Conservation (phyloP, 1,139 yeast genomes). For the Yamadazyma dendronema region DNA sequence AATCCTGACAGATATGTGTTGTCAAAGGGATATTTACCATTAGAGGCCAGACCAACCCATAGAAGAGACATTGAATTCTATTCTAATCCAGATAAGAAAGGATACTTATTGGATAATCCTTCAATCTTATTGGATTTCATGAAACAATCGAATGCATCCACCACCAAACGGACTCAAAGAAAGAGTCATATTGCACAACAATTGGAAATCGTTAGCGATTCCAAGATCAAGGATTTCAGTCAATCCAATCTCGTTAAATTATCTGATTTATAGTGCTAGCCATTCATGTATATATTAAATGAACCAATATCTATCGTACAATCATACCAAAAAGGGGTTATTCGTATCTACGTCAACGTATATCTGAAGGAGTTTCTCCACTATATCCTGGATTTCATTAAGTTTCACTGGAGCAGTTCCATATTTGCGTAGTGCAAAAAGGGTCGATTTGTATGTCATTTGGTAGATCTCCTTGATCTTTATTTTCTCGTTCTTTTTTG, state of each 20-base stretch:
- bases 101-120: conserved; percentile 57
- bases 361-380: conserved; percentile 35
- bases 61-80: conserved; percentile 80
- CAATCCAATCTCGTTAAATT: conserved; percentile 13
- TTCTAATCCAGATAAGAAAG: conserved; percentile 68
- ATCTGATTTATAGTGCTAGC: conserved; percentile 19
- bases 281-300: conserved; percentile 9
- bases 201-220: conserved; percentile 33
- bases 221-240: conserved; percentile 19
- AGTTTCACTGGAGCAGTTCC: conserved; percentile 19
- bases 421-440: conserved; percentile 41
- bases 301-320: no score
- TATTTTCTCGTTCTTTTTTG: conserved; percentile 30
- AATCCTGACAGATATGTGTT: conserved; percentile 68
- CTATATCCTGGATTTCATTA: conserved; percentile 36
- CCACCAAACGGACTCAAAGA: conserved; percentile 18
- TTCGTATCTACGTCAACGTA: conserved; percentile 30
- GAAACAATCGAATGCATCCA: conserved; percentile 18
- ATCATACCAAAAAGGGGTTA: conserved; percentile 13
- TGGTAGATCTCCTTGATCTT: conserved; percentile 42
- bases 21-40: conserved; percentile 76
- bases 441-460: conserved; percentile 41
- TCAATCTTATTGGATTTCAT: conserved; percentile 40
- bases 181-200: conserved; percentile 28
- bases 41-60: conserved; percentile 82